These are phyloP conservation scores for Tricholoma saponaceum DNA, from an alignment of 768 basidiomycete species.

Conservation along the genomic window DNA sequence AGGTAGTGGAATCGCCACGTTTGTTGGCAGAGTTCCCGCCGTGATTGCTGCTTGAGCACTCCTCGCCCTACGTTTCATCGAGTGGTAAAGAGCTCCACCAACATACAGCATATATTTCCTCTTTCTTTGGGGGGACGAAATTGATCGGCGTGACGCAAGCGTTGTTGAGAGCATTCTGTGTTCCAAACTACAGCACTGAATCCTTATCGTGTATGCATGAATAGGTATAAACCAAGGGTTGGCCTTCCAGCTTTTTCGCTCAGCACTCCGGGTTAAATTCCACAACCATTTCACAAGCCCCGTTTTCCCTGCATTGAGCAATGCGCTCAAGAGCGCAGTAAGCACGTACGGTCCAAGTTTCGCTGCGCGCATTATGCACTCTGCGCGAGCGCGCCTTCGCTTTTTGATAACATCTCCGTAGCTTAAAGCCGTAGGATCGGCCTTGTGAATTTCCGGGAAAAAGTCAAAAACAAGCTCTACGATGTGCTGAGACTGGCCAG, in stretches of 20 bases:
- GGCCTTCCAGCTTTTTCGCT: constrained; percentile 45
- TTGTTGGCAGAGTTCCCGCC: background rate
- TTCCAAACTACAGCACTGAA: constrained; percentile 53
- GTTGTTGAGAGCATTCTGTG: constrained; percentile 22
- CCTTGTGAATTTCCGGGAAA: constrained; percentile 46
- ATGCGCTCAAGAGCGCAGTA: constrained; percentile 52
- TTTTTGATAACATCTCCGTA: constrained; percentile 7
- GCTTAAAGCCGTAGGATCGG: constrained; percentile 22
- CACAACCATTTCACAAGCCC: constrained; percentile 63
- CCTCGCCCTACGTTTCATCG: background rate
- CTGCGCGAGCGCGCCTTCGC: constrained; percentile 18
- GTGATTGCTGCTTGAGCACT: background rate
- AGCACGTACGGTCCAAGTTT: constrained; percentile 59
- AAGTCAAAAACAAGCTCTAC: constrained; percentile 45
- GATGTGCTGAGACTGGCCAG: constrained; percentile 42
- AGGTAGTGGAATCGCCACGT: constrained; percentile 29
- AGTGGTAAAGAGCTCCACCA: constrained; percentile 2
- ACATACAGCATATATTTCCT: constrained; percentile 9
- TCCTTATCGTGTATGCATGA: constrained; percentile 69
- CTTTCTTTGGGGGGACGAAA: background rate
- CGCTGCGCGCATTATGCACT: constrained; percentile 38
- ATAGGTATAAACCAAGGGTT: constrained; percentile 64
- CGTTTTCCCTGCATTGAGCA: constrained; percentile 50
- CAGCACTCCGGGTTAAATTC: constrained; percentile 55
- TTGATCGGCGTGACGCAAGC: constrained; percentile 5